phyloP scores from a whole-genome alignment of 2,329 filamentous ascomycete species.

The Aspergillus awamori region DNA sequence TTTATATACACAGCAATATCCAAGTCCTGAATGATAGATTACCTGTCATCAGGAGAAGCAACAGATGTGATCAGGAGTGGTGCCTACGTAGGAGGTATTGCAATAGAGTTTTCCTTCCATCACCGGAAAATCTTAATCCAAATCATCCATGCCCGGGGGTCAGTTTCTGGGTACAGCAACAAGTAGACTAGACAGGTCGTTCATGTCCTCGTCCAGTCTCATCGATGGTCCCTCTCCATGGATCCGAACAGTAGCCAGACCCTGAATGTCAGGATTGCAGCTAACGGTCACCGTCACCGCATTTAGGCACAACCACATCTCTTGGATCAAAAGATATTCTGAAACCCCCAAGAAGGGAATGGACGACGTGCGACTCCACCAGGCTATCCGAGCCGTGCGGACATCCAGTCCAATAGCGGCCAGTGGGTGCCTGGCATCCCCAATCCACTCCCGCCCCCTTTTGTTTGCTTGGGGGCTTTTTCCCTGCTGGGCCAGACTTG shows the following conservation, averaged over 20 bases:
- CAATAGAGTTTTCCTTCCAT: neutral
- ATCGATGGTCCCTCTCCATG: too few relatives aligned
- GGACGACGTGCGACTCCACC: too few relatives aligned
- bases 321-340: neutral
- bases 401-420: constrained; percentile 15
- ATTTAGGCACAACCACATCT: neutral
- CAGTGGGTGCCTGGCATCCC: neutral
- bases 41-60: too few relatives aligned
- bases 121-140: neutral
- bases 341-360: neutral
- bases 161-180: too few relatives aligned
- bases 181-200: too few relatives aligned
- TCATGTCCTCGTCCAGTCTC: too few relatives aligned
- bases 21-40: too few relatives aligned
- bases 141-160: neutral
- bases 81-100: neutral
- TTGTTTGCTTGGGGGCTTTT: constrained; percentile 1
- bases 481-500: constrained; percentile 9
- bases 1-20: too few relatives aligned
- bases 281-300: neutral
- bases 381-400: constrained; percentile 18
- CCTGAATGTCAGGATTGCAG: neutral
- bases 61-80: neutral
- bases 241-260: neutral
- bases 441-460: constrained; percentile 4